Evolutionary conservation across 495 filamentous ascomycete species (phyloP).

Genomic region (Thermothielavioides terrestris): DNA sequence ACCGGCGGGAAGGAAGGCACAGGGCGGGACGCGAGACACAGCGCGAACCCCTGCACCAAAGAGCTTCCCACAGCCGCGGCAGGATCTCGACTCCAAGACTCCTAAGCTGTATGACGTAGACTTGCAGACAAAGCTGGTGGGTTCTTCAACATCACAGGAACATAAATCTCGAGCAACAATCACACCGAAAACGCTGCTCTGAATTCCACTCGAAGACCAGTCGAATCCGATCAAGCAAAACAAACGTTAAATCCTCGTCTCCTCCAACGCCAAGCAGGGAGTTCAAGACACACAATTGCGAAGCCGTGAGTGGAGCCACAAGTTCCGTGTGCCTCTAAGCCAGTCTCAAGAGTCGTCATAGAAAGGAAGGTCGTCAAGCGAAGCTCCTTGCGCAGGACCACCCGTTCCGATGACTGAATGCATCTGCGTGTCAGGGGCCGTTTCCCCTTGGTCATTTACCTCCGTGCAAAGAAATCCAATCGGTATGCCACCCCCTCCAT

Average conservation of each 20-base stretch:
- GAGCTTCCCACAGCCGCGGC: not conserved
- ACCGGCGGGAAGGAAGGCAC: no score
- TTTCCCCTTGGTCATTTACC: no score
- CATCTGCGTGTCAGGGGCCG: not conserved
- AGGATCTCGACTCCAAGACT: not conserved
- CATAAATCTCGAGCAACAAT: no score
- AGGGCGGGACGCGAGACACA: no score
- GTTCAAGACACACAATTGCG: not conserved
- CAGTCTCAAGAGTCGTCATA: conserved; percentile 5
- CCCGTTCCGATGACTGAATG: not conserved
- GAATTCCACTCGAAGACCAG: no score
- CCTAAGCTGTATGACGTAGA: not conserved
- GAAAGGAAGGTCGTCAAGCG: conserved; percentile 16
- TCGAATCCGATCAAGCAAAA: no score
- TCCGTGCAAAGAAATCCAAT: no score
- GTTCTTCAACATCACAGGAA: no score
- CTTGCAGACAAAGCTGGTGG: not conserved
- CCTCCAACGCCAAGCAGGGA: conserved; percentile 3
- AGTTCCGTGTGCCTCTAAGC: not conserved
- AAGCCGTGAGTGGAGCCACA: not conserved
- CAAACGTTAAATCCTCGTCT: not conserved
- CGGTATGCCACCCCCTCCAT: no score
- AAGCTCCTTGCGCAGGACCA: no score
- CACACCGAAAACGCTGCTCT: no score
- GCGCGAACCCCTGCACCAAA: no score